These are phyloP conservation scores for Phaseolus coccineus DNA, from an alignment of 331 rosid species.

Conservation along the genomic window DNA sequence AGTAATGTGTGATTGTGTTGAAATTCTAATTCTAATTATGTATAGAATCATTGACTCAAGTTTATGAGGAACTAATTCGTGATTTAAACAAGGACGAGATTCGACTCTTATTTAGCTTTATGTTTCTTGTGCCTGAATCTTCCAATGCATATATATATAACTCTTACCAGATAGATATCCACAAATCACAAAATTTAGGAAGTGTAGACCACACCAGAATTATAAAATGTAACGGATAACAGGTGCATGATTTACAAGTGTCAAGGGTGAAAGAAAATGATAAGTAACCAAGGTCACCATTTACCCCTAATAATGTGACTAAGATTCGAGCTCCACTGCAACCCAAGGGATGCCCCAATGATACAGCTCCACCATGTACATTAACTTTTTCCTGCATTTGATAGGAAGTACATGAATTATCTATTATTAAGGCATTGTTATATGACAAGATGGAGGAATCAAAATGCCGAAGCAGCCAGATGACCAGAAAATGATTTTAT, in stretches of 20 bases:
- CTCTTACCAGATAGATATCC: no score
- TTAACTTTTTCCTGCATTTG: conserved; percentile 77
- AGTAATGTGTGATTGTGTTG: no score
- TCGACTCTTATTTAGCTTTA: no score
- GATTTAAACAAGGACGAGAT: no score
- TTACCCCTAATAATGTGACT: conserved; percentile 92
- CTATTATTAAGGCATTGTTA: conserved; percentile 29
- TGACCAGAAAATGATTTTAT: conserved; percentile 33
- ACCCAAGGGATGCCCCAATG: conserved; percentile 96
- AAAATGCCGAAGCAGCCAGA: conserved; percentile 23
- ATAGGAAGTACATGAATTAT: conserved; percentile 41
- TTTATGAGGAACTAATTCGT: no score
- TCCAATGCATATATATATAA: no score
- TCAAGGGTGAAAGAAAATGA: conserved; percentile 25
- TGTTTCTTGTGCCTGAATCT: no score
- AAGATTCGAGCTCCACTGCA: conserved; percentile 99
- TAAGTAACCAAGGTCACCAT: conserved; percentile 26
- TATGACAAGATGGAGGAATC: conserved; percentile 26
- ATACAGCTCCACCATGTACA: conserved; percentile 90
- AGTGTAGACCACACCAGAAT: conserved; percentile 8
- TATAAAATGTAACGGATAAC: conserved; percentile 8
- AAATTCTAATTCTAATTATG: no score
- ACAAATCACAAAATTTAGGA: neutral
- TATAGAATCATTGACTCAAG: no score
- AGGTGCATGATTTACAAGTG: neutral